Base-by-base conservation (phyloP, 2,329 filamentous ascomycete genomes). In the Fusarium sp. region DNA sequence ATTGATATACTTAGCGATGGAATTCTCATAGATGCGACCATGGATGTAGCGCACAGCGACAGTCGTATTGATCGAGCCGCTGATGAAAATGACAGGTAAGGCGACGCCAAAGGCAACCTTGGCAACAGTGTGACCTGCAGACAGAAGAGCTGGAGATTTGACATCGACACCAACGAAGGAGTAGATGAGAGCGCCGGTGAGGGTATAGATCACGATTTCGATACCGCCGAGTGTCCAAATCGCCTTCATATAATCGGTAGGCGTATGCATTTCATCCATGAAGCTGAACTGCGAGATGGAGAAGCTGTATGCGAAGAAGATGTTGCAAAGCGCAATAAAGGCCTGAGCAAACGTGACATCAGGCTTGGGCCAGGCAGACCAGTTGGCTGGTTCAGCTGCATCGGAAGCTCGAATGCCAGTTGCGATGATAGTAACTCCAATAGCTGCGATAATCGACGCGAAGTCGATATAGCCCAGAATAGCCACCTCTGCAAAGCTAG, bases 81-180 rank as follows among this genome's bases (percentile, higher is more conserved):
- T 90, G 66, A 93, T 88, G 71, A 93, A 85, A 72, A 93, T 93
- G 25, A 91, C 92, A 1, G 91, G 91, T 1, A 91, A 82, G 0
- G 90, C 91, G 62, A 93, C 81, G 25, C 71, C 71, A 37, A 73
- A 73, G 2, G 71, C 71, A n/a, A 73, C 63, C 39, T 74, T 73
- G 12, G 86, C 85, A 25, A 92, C 79, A 0, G 85, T 69, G 3
- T 82, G 82, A 4, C 86, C 85, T 12, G 90, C 88, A 1, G 89
- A 90, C 3, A 91, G 85, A 3, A 93, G 84, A 1, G 91, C 91
- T 3, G 91, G 92, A 2, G 88, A 89, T 41, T 84, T 79, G 10
- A 93, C 90, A 3, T 84, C 80, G 5, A 83, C 80, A 25, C 92
- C 91, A 9, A 88, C 89, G 73, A 88, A 93, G 49, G 86, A 86